Percentiles rank a stretch among this genome's conserved stretches.
Evolutionary conservation across 139 green algal genomes (phyloP).

Genomic region (Astrephomene gubernaculifera): DNA sequence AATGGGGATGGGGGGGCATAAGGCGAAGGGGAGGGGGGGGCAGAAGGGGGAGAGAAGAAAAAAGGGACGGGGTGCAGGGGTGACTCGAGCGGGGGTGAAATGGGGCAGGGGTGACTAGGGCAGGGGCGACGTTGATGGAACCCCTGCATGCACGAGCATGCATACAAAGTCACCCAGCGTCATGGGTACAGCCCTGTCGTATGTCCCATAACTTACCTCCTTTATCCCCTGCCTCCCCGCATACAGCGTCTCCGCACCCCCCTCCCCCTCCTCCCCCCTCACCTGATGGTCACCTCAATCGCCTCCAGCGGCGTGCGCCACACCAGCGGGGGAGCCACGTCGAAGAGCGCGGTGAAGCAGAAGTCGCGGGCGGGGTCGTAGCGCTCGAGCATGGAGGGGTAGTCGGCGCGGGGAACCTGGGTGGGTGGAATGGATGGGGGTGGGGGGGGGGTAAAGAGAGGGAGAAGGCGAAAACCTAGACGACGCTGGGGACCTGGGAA

Average conservation of each 20-base stretch:
- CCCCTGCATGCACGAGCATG: too few relatives aligned
- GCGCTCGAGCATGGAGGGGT: constrained; percentile 15
- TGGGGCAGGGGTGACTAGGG: too few relatives aligned
- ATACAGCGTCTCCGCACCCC: not conserved
- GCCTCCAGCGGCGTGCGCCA: constrained; percentile 77
- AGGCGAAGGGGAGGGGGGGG: too few relatives aligned
- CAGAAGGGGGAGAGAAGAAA: too few relatives aligned
- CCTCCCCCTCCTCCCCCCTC: not conserved
- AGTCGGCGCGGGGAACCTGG: constrained; percentile 2
- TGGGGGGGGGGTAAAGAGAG: not conserved
- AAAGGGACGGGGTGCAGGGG: too few relatives aligned
- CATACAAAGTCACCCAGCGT: too few relatives aligned
- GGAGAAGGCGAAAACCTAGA: not conserved
- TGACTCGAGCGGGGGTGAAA: too few relatives aligned
- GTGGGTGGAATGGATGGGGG: not conserved
- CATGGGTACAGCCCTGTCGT: too few relatives aligned
- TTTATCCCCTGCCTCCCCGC: not conserved
- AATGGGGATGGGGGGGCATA: not conserved
- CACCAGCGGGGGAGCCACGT: constrained; percentile 55
- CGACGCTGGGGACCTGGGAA: too few relatives aligned
- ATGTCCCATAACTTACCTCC: too few relatives aligned
- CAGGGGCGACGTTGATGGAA: too few relatives aligned
- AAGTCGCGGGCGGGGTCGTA: constrained; percentile 19
- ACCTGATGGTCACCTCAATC: constrained; percentile 68
- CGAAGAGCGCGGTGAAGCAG: constrained; percentile 10